Conservation (phyloP, 768 basidiomycete species). For the Psilocybe cyanescens region DNA sequence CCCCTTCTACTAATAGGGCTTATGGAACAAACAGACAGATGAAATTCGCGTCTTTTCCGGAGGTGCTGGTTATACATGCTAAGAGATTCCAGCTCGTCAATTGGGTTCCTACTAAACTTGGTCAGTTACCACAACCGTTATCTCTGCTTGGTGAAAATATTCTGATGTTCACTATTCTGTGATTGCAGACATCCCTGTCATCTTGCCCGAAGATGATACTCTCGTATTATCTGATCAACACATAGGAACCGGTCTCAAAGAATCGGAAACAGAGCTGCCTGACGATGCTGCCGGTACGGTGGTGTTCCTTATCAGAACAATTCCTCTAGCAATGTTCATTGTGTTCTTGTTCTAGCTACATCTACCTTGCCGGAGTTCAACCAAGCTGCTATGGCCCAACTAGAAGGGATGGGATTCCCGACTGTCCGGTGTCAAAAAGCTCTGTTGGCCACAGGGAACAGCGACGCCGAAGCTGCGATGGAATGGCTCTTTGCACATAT, state of each 20-base stretch:
- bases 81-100: slow-evolving; percentile 95
- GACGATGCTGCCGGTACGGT: slow-evolving; percentile 45
- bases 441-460: slow-evolving; percentile 83
- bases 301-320: neutral
- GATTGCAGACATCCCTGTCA: slow-evolving; percentile 78
- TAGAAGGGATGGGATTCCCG: slow-evolving; percentile 94
- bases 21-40: slow-evolving; percentile 55
- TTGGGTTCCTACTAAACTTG: slow-evolving; percentile 96
- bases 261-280: slow-evolving; percentile 70
- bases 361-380: slow-evolving; percentile 68
- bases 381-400: slow-evolving; percentile 68
- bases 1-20: neutral
- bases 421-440: slow-evolving; percentile 86
- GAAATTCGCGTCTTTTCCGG: slow-evolving; percentile 85
- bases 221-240: slow-evolving; percentile 65
- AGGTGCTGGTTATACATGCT: slow-evolving; percentile 86
- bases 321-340: neutral
- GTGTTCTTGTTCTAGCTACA: slow-evolving; percentile 23
- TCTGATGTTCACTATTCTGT: neutral
- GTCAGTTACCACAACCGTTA: slow-evolving; percentile 43
- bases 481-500: slow-evolving; percentile 95
- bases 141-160: neutral
- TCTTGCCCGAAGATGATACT: slow-evolving; percentile 59
- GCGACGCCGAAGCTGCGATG: slow-evolving; percentile 83
- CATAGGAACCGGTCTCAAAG: slow-evolving; percentile 71